Evolutionary conservation across 2,329 filamentous ascomycete species (phyloP).

Genomic region (Elsinoe arachidis): DNA sequence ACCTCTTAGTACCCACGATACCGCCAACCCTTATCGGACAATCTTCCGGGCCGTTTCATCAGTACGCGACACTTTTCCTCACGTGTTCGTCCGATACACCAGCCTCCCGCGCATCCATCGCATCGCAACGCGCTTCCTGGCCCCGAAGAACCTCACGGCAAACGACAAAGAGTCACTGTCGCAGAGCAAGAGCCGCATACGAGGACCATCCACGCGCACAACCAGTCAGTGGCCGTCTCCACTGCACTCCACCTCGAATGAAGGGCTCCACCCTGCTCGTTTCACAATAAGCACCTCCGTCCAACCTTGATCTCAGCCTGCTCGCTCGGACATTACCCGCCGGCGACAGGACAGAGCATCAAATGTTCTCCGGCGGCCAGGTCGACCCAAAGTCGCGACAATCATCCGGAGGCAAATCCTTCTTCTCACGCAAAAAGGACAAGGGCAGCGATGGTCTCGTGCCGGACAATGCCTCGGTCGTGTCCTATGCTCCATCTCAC

Average conservation of each 20-base stretch:
- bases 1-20: neutral
- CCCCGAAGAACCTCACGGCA: neutral
- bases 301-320: neutral
- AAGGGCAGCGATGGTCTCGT: slow-evolving; percentile 57
- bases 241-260: slow-evolving; percentile 11
- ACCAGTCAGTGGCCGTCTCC: slow-evolving; percentile 1
- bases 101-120: neutral
- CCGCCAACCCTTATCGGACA: slow-evolving; percentile 3
- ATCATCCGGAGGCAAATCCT: slow-evolving; percentile 70
- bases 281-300: slow-evolving; percentile 7
- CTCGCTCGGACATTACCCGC: neutral
- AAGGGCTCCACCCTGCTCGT: slow-evolving; percentile 12
- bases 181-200: neutral
- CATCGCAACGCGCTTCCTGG: slow-evolving; percentile 6
- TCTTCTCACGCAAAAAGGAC: slow-evolving; percentile 84
- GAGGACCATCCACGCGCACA: neutral
- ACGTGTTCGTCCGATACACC: slow-evolving; percentile 8
- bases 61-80: slow-evolving; percentile 12
- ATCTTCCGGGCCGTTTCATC: slow-evolving; percentile 3
- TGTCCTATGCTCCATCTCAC: slow-evolving; percentile 40
- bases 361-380: slow-evolving; percentile 41
- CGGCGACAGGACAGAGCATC: neutral
- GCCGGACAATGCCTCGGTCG: slow-evolving; percentile 32
- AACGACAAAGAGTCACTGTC: neutral
- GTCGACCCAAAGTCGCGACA: slow-evolving; percentile 71